phyloP scores from a whole-genome alignment of 164 flowering plant species.

The Stephania yunnanensis region DNA sequence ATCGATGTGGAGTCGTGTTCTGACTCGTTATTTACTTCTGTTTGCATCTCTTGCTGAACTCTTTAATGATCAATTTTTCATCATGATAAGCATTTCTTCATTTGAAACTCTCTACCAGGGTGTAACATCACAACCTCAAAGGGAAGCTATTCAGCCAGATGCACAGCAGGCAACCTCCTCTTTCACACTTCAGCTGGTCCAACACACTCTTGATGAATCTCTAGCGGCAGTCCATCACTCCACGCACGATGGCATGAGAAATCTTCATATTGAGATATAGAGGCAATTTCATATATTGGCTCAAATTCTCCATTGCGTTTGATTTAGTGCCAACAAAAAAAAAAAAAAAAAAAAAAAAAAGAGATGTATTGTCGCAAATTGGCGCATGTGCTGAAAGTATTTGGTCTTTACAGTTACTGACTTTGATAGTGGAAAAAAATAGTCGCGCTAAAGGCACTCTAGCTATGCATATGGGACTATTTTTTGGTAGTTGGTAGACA shows the following conservation, averaged over 20 bases:
- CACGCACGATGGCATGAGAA: constrained; percentile 80
- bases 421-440: too few species aligned
- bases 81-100: not conserved
- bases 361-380: too few species aligned
- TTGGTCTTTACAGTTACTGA: too few species aligned
- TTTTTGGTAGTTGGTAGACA: too few species aligned
- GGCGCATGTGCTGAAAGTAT: too few species aligned
- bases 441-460: too few species aligned
- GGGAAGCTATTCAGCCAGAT: constrained; percentile 24
- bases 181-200: constrained; percentile 80
- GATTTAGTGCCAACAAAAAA: too few species aligned
- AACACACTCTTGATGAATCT: constrained; percentile 77
- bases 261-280: constrained; percentile 86
- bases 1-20: not conserved
- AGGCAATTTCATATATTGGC: constrained; percentile 66
- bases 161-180: constrained; percentile 47
- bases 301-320: too few species aligned
- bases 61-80: not conserved
- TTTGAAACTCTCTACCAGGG: constrained; percentile 20
- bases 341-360: too few species aligned
- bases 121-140: constrained; percentile 29
- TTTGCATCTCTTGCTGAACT: not conserved
- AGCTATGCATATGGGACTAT: too few species aligned
- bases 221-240: constrained; percentile 68
- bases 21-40: not conserved